A percentile compares a stretch with the other conserved stretches of the same genome.
phyloP scores from a whole-genome alignment of 2,329 filamentous ascomycete genomes.

The Monilinia vaccinii-corymbosi region DNA sequence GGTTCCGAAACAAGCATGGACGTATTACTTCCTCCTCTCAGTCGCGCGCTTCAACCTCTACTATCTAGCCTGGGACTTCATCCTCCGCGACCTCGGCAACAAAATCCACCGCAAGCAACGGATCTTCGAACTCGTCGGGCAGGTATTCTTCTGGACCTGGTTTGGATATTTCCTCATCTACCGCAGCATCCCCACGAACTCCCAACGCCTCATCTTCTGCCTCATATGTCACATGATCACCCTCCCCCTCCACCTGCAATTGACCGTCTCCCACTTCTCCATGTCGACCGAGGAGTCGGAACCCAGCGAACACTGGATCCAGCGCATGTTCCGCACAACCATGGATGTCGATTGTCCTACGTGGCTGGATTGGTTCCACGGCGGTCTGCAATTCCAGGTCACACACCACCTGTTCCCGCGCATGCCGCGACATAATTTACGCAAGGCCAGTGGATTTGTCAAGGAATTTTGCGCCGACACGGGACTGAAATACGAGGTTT shows the following conservation, averaged over 20 bases:
- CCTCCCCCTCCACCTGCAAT: slow-evolving; percentile 77
- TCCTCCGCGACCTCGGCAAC: slow-evolving; percentile 61
- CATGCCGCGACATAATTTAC: slow-evolving; percentile 76
- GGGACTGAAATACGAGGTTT: slow-evolving; percentile 74
- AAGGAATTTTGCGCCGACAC: slow-evolving; percentile 75
- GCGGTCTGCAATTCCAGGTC: slow-evolving; percentile 81
- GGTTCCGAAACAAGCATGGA: slow-evolving; percentile 68
- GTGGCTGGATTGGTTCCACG: slow-evolving; percentile 86
- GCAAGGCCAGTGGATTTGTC: slow-evolving; percentile 64
- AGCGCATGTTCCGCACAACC: slow-evolving; percentile 84
- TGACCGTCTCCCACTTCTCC: slow-evolving; percentile 84
- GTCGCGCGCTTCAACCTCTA: slow-evolving; percentile 87
- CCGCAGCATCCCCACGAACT: slow-evolving; percentile 57
- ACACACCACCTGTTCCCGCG: slow-evolving; percentile 81
- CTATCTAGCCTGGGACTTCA: slow-evolving; percentile 67
- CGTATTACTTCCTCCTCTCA: slow-evolving; percentile 73
- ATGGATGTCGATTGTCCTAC: slow-evolving; percentile 86
- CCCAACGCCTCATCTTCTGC: slow-evolving; percentile 63
- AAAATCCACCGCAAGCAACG: slow-evolving; percentile 73
- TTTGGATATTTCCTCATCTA: slow-evolving; percentile 77
- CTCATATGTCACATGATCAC: slow-evolving; percentile 74
- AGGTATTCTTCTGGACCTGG: slow-evolving; percentile 77
- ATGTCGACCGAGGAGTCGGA: slow-evolving; percentile 88
- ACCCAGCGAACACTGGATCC: slow-evolving; percentile 74
- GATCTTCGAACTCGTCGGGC: slow-evolving; percentile 68